Conservation (phyloP, 805 yeast species). For the Tetrapisispora nanseiensis region DNA sequence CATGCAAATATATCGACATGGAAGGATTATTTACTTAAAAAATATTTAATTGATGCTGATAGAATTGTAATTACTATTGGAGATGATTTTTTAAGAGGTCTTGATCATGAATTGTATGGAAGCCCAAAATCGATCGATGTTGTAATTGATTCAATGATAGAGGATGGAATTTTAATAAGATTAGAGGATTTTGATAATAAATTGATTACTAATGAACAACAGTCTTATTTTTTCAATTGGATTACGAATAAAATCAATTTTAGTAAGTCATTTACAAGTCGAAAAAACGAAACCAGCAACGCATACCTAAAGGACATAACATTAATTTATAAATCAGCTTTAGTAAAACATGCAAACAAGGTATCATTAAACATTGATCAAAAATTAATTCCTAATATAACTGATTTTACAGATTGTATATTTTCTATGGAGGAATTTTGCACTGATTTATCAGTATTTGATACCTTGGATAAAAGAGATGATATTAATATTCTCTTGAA, state of each 20-base stretch:
- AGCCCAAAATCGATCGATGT: constrained; percentile 30
- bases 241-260: constrained; percentile 5
- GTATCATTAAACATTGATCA: constrained; percentile 7
- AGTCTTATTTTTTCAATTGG: constrained; percentile 9
- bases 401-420: constrained; percentile 18
- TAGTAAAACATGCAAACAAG: constrained; percentile 8
- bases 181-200: constrained; percentile 17
- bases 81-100: constrained; percentile 17
- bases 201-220: constrained; percentile 1
- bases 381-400: constrained; percentile 12
- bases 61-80: constrained; percentile 24
- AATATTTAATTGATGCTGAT: constrained; percentile 6
- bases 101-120: constrained; percentile 26
- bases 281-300: constrained; percentile 8
- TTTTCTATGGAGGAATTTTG: constrained; percentile 14
- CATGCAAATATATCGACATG: constrained; percentile 33
- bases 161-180: constrained; percentile 24
- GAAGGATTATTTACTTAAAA: constrained; percentile 22
- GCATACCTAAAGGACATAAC: constrained; percentile 14
- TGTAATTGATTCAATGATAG: constrained; percentile 28
- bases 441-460: constrained; percentile 6
- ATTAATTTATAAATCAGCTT: constrained; percentile 9
- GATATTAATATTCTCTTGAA: constrained; percentile 13
- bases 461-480: constrained; percentile 1
- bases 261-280: constrained; percentile 6